Evolutionary conservation across 345 rosid species (phyloP), one percentile per base, ranked within the genome.

Genomic region (Reutealis trisperma): DNA sequence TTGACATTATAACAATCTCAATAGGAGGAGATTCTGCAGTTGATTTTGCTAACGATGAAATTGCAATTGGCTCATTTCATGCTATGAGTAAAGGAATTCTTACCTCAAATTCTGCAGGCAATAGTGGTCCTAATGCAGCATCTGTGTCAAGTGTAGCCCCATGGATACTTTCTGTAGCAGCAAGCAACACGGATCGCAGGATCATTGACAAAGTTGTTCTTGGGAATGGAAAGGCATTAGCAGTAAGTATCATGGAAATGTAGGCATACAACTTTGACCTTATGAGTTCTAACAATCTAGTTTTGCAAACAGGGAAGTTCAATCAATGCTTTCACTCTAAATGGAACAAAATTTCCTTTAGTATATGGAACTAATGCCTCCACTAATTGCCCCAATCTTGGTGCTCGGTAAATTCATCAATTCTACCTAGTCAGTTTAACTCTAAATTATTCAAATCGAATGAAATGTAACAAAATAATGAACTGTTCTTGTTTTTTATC

Each of bases 1-100:
- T 89, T 3, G 94, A 89, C 63, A 21, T 89, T 13, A 63, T 89
- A 44, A 66, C 84, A 32, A 16, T 84, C 9, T 89, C 90, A 5
- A 0, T 84, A 0, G 88, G 82, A 8, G 0, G 2, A 2, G 0
- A 0, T 0, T 0, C 0, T 0, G 14, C 75, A 12, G 0, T 0
- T 0, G 67, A 18, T 0, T 78, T 85, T 0, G 75, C 60, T 8
- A 0, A 2, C 0, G 90, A 89, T 42, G 2, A 78, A 0, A 66
- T 78, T 1, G 80, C 89, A 8, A 87, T 89, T 4, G 88, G 89
- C 3, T 67, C 86, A 34, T 90, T 87, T 68, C 92, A 89, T 44
- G 91, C 92, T 7, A 81, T 82, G 84, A 44, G 37, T n/a, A 87
- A 84, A 37, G 94, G 91, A 15, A 82, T 90, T 18, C 65, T 90